A percentile compares a stretch with the other conserved stretches of the same genome.
Conservation (phyloP, 1,139 yeast species). For the Yamadazyma dushanensis region DNA sequence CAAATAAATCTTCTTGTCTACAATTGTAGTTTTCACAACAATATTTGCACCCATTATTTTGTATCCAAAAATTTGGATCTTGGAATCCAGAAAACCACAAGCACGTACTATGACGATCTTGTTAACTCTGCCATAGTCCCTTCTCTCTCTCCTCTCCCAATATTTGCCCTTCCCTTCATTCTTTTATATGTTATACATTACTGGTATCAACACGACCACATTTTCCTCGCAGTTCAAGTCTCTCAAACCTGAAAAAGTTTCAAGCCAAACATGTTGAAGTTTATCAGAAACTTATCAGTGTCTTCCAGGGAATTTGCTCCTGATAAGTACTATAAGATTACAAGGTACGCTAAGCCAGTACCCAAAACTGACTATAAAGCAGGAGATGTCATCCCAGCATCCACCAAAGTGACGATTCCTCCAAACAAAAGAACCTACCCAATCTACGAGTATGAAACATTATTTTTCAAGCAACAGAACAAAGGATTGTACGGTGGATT, state of each 20-base stretch:
- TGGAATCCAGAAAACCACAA: too few relatives aligned
- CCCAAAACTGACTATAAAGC: conserved; percentile 35
- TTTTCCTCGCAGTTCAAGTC: neutral
- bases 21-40: too few relatives aligned
- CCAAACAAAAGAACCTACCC: conserved; percentile 55
- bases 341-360: conserved; percentile 39
- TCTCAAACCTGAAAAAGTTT: conserved; percentile 4
- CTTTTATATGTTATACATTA: too few relatives aligned
- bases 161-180: too few relatives aligned
- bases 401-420: conserved; percentile 43
- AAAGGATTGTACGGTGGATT: conserved; percentile 90
- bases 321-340: conserved; percentile 40
- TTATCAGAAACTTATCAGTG: conserved; percentile 9
- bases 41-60: too few relatives aligned
- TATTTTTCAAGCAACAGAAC: conserved; percentile 78
- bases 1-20: too few relatives aligned
- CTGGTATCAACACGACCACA: neutral
- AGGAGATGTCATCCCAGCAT: conserved; percentile 35
- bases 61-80: too few relatives aligned
- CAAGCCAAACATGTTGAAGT: conserved; percentile 5
- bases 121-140: too few relatives aligned
- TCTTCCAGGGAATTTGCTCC: conserved; percentile 11
- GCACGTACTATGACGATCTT: too few relatives aligned
- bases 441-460: conserved; percentile 77
- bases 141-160: too few relatives aligned